phyloP scores from a whole-genome alignment of 768 basidiomycete species.

The Collybia nuda region DNA sequence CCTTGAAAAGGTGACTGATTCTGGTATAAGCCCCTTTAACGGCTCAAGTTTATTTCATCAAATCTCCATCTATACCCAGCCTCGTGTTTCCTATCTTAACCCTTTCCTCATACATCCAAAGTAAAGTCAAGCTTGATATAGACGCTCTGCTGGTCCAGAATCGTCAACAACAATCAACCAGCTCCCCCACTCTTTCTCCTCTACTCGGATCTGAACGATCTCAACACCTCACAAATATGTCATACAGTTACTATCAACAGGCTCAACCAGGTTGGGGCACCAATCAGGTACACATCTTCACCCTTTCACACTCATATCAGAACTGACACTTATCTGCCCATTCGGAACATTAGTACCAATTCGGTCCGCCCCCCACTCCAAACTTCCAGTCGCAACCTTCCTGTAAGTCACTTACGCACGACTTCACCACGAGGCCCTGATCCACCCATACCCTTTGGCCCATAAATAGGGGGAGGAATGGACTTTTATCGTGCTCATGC shows the following conservation, averaged over 20 bases:
- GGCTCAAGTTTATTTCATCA: neutral
- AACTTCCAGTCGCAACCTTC: constrained; percentile 49
- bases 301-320: neutral
- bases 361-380: constrained; percentile 39
- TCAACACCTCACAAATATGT: constrained; percentile 28
- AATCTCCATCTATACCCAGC: neutral
- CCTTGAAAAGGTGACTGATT: neutral
- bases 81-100: neutral
- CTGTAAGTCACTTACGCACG: constrained; percentile 38
- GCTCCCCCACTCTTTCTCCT: neutral
- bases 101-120: constrained; percentile 4
- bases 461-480: constrained; percentile 52
- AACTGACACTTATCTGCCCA: constrained; percentile 5
- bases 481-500: constrained; percentile 70
- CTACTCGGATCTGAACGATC: neutral
- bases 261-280: constrained; percentile 51
- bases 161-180: neutral
- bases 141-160: constrained; percentile 5
- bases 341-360: constrained; percentile 32
- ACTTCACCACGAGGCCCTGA: constrained; percentile 16
- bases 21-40: neutral
- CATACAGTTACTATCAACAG: constrained; percentile 44
- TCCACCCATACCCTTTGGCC: constrained; percentile 5
- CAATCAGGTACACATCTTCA: constrained; percentile 27
- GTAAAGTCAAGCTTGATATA: too few relatives aligned